Conservation (phyloP, 176 grass and related monocot species). For the Oryza brachyantha region DNA sequence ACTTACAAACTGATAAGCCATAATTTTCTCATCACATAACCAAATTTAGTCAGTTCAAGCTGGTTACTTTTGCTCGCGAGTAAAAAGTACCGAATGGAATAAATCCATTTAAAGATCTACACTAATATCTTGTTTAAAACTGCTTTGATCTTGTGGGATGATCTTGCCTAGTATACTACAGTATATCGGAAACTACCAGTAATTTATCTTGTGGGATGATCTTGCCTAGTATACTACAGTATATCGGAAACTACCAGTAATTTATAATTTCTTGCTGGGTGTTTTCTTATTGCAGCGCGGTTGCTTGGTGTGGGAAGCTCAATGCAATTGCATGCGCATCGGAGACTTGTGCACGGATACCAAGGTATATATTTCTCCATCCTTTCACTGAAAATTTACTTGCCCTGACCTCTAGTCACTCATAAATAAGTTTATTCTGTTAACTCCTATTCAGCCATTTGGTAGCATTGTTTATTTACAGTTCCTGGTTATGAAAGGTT, state of each 20-base stretch:
- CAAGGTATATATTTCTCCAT: conserved; percentile 48
- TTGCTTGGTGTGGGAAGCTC: conserved; percentile 88
- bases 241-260: background rate
- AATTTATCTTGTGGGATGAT: too few relatives aligned
- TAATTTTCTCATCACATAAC: background rate
- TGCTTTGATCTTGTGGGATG: conserved; percentile 21
- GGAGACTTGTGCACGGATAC: conserved; percentile 89
- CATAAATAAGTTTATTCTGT: background rate
- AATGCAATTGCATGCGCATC: conserved; percentile 92
- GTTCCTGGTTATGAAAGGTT: background rate
- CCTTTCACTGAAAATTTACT: background rate
- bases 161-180: too few relatives aligned
- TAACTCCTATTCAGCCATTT: background rate
- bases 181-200: background rate
- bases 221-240: background rate
- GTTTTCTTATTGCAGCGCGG: conserved; percentile 48
- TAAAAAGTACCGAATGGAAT: background rate
- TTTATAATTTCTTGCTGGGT: background rate
- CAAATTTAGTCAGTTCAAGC: background rate
- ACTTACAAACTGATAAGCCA: background rate
- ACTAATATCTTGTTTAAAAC: background rate
- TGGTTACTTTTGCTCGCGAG: background rate
- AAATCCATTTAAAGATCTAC: background rate
- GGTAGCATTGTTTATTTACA: background rate
- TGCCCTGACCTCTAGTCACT: background rate